Evolutionary conservation across 768 basidiomycete genomes (phyloP).

Genomic region (Grammothele lineata): DNA sequence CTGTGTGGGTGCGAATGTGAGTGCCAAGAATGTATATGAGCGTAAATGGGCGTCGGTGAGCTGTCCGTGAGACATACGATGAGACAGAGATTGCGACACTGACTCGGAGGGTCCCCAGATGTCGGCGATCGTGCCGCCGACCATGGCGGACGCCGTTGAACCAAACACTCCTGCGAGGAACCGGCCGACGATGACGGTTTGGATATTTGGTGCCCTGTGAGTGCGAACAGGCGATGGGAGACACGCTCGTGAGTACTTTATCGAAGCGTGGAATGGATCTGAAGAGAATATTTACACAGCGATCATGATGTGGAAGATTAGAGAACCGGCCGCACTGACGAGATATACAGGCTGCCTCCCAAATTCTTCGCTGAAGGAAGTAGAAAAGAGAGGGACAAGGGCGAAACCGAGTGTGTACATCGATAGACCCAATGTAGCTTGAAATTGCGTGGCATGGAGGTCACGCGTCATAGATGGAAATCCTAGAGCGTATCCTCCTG

Average conservation of each 20-base stretch:
- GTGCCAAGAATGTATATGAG: too few relatives aligned
- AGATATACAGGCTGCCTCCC: constrained; percentile 61
- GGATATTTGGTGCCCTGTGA: constrained; percentile 40
- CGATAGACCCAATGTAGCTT: constrained; percentile 32
- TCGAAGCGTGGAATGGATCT: neutral
- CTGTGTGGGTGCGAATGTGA: too few relatives aligned
- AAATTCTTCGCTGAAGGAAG: constrained; percentile 71
- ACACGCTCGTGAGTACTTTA: neutral
- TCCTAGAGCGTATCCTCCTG: constrained; percentile 53
- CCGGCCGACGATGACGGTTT: constrained; percentile 63
- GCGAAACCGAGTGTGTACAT: constrained; percentile 60
- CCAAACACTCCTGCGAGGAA: constrained; percentile 63
- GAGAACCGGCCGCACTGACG: constrained; percentile 44
- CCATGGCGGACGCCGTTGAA: constrained; percentile 68
- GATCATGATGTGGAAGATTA: constrained; percentile 45
- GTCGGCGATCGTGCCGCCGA: constrained; percentile 71
- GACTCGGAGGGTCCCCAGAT: constrained; percentile 63
- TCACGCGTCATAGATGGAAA: constrained; percentile 49
- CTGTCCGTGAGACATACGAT: too few relatives aligned
- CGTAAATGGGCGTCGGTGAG: neutral
- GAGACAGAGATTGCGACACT: constrained; percentile 15
- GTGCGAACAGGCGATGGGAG: neutral
- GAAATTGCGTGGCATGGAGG: constrained; percentile 29
- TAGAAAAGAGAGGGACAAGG: constrained; percentile 58
- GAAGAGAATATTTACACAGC: constrained; percentile 31